Evolutionary conservation across 2,329 filamentous ascomycete species (phyloP).

Genomic region (Ramularia endophylla): DNA sequence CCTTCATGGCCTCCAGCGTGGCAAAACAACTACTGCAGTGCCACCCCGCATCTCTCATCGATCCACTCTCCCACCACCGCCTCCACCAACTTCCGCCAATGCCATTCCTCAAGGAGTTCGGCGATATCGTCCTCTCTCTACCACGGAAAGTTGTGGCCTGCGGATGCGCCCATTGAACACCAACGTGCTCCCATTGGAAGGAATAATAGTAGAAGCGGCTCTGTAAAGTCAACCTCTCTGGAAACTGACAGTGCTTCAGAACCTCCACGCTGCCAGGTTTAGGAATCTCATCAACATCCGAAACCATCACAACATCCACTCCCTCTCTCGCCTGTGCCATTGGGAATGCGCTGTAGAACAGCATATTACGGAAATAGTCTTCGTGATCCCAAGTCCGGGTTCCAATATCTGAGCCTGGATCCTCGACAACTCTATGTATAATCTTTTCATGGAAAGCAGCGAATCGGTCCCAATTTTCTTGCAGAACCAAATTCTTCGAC

Average conservation of each 20-base stretch:
- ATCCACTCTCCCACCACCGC: constrained; percentile 37
- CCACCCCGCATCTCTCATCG: constrained; percentile 51
- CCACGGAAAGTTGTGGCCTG: constrained; percentile 54
- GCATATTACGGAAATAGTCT: constrained; percentile 50
- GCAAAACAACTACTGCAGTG: constrained; percentile 58
- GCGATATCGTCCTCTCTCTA: constrained; percentile 45
- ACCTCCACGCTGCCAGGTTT: constrained; percentile 22
- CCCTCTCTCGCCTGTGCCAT: constrained; percentile 38
- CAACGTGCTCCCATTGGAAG: constrained; percentile 27
- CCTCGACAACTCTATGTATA: constrained; percentile 51
- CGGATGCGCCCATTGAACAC: constrained; percentile 49
- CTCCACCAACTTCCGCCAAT: constrained; percentile 15
- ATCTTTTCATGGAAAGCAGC: constrained; percentile 53
- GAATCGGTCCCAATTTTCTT: constrained; percentile 50
- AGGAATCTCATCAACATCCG: constrained; percentile 58
- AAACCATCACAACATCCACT: constrained; percentile 50
- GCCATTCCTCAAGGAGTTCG: constrained; percentile 49
- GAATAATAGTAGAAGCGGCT: constrained; percentile 27
- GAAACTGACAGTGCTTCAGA: constrained; percentile 23
- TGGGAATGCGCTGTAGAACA: constrained; percentile 53
- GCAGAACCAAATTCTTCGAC: constrained; percentile 50
- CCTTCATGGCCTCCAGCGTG: constrained; percentile 52
- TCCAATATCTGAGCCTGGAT: constrained; percentile 33
- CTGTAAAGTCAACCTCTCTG: constrained; percentile 23
- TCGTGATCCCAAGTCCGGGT: constrained; percentile 47